Evolutionary conservation across 441 rosid species (phyloP).

Genomic region (Adansonia gregorii): DNA sequence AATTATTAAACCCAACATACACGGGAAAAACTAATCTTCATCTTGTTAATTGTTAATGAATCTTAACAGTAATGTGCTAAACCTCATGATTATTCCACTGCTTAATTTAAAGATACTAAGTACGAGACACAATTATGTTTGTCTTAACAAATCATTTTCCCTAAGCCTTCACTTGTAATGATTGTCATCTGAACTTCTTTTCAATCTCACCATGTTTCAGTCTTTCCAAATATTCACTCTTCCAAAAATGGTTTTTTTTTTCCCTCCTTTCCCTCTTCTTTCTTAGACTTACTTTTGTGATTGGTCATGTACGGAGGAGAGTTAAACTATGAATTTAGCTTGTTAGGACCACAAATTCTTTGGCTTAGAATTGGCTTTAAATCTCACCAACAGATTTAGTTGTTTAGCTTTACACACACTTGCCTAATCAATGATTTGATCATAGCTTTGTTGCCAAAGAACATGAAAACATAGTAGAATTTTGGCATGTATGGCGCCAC

Average conservation of each 20-base stretch:
- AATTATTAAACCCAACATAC: not conserved
- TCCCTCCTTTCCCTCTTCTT: not conserved
- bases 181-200: conserved; percentile 14
- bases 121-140: conserved; percentile 55
- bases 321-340: conserved; percentile 5
- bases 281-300: conserved; percentile 8
- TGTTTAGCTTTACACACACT: conserved; percentile 12
- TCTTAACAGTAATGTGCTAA: conserved; percentile 4
- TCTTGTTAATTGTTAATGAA: not conserved
- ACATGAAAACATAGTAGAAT: conserved; percentile 2
- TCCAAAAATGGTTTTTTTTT: not conserved
- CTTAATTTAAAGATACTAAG: conserved; percentile 38
- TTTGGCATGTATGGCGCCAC: conserved; percentile 7
- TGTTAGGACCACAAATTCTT: conserved; percentile 26
- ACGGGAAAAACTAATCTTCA: not conserved
- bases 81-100: conserved; percentile 38
- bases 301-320: conserved; percentile 14
- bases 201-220: conserved; percentile 29
- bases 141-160: conserved; percentile 42
- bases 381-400: not conserved
- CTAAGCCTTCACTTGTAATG: conserved; percentile 40
- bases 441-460: conserved; percentile 14
- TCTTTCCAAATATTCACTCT: conserved; percentile 7
- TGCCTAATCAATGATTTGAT: conserved; percentile 26
- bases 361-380: conserved; percentile 10